phyloP scores from a whole-genome alignment of 192 early-diverging fungal genomes.

The Entrophospora sp. region DNA sequence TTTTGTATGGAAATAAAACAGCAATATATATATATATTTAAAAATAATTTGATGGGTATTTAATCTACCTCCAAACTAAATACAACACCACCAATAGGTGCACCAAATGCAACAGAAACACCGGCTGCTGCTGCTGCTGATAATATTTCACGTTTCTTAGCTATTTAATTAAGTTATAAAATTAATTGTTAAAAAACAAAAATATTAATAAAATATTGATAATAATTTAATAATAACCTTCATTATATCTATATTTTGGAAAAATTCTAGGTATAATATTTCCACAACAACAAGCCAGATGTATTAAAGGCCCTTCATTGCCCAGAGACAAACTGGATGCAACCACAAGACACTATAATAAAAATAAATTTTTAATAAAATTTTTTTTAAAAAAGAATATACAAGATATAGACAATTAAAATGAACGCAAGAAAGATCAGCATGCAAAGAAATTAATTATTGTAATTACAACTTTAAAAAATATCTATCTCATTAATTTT shows the following conservation, averaged over 20 bases:
- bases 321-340: conserved; percentile 82
- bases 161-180: conserved; percentile 24
- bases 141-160: conserved; percentile 86
- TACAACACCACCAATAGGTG: conserved; percentile 92
- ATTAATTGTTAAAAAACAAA: not conserved
- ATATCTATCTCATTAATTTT: too few species aligned
- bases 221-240: conserved; percentile 35
- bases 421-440: too few species aligned
- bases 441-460: too few species aligned
- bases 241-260: conserved; percentile 86
- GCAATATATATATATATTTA: not conserved
- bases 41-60: conserved; percentile 24
- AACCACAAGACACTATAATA: conserved; percentile 56
- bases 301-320: conserved; percentile 92
- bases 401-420: too few species aligned
- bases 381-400: too few species aligned
- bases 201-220: not conserved
- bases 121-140: conserved; percentile 90
- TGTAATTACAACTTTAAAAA: too few species aligned
- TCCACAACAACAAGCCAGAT: conserved; percentile 83
- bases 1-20: too few species aligned
- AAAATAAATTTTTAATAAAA: too few species aligned
- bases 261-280: conserved; percentile 81
- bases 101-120: conserved; percentile 91
- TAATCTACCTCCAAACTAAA: conserved; percentile 70